Base-by-base conservation (phyloP, 257 asterid species). In the Voacanga thouarsii region DNA sequence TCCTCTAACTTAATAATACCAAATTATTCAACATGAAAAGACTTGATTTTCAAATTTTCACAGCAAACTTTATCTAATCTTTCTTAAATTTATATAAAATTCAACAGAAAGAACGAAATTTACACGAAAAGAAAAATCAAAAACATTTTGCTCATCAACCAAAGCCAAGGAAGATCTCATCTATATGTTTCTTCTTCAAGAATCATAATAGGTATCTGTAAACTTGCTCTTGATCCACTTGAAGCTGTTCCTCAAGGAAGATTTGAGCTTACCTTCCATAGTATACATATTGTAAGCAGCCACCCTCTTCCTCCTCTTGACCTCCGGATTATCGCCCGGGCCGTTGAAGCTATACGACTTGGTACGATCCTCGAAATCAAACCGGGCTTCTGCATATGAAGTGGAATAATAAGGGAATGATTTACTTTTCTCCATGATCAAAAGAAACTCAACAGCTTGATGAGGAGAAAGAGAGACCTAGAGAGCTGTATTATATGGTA, bases 191-290 rank as follows among this genome's bases (percentile, higher is more conserved):
- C 51, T 39, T 23, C 39, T 47, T 59, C 73, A 70, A 56, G 77
- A 77, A 39, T 81, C 78, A 56, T 82, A 85, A 77, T 84, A 85
- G 71, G 86, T 85, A 30, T 87, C 89, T 0, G 87, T 61, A 78
- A 94, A 89, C 80, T 91, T 94, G 87, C 84, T 90, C 90, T 92
- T 94, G 86, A 92, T 89, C 98, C 99, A 94, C 87, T 90, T 94
- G 78, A 92, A 88, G 85, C 98, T 91, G 91, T 83, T 92, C 72
- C 92, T 91, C 53, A 94, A 75, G 3, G 98, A 91, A n/a, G 94
- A 88, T 79, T 91, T 91, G 72, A 94, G 82, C 89, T 90, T 94
- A 84, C 92, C 97, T 86, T 94, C 99, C 82, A 87, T 24, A 33
- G 94, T 72, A 75, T 86, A 92, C 96, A 84, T 91, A 78, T 91